These are phyloP conservation scores for Beta vulgaris DNA, from an alignment of 148 eudicot species.

Conservation along the genomic window DNA sequence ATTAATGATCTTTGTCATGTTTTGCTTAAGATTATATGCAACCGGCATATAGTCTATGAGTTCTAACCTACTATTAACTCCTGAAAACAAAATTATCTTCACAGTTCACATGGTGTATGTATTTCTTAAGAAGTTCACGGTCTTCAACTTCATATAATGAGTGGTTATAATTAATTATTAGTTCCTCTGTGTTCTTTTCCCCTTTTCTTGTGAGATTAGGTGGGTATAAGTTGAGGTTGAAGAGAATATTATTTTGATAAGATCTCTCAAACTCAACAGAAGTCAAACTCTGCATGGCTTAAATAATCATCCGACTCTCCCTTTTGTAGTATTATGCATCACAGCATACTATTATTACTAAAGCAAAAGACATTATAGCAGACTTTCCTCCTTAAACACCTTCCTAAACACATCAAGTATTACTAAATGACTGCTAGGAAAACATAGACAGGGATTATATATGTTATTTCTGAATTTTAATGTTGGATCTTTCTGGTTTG, in stretches of 20 bases:
- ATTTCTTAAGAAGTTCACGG: slow-evolving; percentile 12
- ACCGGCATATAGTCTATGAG: background rate
- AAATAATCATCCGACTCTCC: slow-evolving; percentile 16
- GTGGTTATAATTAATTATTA: slow-evolving; percentile 31
- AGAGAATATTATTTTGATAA: slow-evolving; percentile 29
- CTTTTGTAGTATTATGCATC: background rate
- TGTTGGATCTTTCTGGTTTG: no score
- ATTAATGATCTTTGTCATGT: slow-evolving; percentile 35
- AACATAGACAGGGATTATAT: no score
- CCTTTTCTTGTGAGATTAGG: slow-evolving; percentile 54
- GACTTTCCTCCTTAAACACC: no score
- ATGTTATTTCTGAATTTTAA: no score
- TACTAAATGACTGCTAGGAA: no score
- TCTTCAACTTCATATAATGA: slow-evolving; percentile 31
- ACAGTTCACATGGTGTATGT: slow-evolving; percentile 41
- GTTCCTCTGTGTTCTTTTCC: slow-evolving; percentile 41
- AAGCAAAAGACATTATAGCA: no score
- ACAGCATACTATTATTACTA: no score
- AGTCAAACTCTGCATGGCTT: slow-evolving; percentile 32
- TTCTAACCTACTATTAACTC: slow-evolving; percentile 10
- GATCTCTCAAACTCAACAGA: slow-evolving; percentile 24
- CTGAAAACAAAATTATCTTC: slow-evolving; percentile 20
- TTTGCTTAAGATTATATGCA: slow-evolving; percentile 30
- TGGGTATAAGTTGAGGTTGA: slow-evolving; percentile 51
- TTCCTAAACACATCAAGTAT: no score